Conservation (phyloP, 805 yeast species). For the Pichia deserticola region DNA sequence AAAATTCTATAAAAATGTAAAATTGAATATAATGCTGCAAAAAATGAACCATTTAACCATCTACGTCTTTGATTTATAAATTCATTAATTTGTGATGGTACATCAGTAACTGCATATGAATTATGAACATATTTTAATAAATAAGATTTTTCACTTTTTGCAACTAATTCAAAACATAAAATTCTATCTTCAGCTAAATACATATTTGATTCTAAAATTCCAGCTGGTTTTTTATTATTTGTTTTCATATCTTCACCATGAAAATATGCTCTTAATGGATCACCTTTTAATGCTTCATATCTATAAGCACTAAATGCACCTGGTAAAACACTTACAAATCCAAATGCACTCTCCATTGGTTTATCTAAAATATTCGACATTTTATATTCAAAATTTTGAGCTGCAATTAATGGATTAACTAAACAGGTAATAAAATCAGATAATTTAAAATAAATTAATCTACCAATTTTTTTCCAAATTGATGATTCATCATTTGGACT, state of each 20-base stretch:
- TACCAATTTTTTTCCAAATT: slow-evolving; percentile 16
- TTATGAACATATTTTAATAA: slow-evolving; percentile 75
- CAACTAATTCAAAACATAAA: slow-evolving; percentile 87
- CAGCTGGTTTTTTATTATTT: slow-evolving; percentile 52
- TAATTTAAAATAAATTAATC: slow-evolving; percentile 40
- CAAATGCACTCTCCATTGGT: slow-evolving; percentile 90
- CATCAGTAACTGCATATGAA: slow-evolving; percentile 92
- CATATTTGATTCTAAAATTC: slow-evolving; percentile 91
- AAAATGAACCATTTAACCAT: slow-evolving; percentile 95
- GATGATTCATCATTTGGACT: slow-evolving; percentile 26
- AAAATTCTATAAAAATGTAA: slow-evolving; percentile 68
- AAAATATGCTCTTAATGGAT: slow-evolving; percentile 82
- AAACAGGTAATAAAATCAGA: slow-evolving; percentile 37
- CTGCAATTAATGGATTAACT: slow-evolving; percentile 81
- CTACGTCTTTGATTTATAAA: slow-evolving; percentile 86
- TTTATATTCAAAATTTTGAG: slow-evolving; percentile 94
- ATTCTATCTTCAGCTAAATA: slow-evolving; percentile 95
- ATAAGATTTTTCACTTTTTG: slow-evolving; percentile 66
- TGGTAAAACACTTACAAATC: slow-evolving; percentile 88
- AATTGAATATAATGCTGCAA: slow-evolving; percentile 84
- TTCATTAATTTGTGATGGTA: slow-evolving; percentile 83
- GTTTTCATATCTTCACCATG: slow-evolving; percentile 80
- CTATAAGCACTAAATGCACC: slow-evolving; percentile 96
- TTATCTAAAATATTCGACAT: slow-evolving; percentile 91
- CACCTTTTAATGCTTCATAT: slow-evolving; percentile 69